Evolutionary conservation across 2,329 filamentous ascomycete species (phyloP).

Genomic region (Didymella pomorum): DNA sequence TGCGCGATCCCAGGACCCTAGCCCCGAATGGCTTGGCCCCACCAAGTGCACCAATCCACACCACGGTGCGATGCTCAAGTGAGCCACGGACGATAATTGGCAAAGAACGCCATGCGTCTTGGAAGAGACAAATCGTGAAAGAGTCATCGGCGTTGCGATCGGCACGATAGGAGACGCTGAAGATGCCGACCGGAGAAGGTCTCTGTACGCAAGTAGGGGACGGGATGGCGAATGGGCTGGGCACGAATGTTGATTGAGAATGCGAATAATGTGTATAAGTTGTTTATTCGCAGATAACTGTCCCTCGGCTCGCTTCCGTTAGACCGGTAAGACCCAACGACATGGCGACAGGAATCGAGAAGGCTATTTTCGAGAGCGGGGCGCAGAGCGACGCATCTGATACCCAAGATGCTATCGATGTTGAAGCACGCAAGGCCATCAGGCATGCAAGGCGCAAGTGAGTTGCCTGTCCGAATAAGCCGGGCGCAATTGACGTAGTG

Average conservation of each 20-base stretch:
- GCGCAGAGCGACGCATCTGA: background rate
- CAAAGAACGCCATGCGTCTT: constrained; percentile 10
- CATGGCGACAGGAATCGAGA: background rate
- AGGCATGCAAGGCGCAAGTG: background rate
- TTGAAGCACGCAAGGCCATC: background rate
- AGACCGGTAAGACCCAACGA: background rate
- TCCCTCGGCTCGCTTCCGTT: background rate
- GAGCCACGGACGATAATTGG: background rate
- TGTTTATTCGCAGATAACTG: background rate
- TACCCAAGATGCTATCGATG: background rate
- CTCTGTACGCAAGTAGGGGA: constrained; percentile 1
- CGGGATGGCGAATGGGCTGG: constrained; percentile 6
- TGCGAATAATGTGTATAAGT: constrained; percentile 48
- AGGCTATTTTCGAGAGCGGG: background rate
- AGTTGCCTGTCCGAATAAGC: background rate
- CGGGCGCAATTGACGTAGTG: background rate
- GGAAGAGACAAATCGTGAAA: background rate
- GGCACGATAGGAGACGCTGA: constrained; percentile 20
- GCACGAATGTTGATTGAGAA: background rate
- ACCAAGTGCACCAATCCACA: constrained; percentile 16
- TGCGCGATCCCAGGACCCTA: constrained; percentile 31
- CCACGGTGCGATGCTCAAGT: background rate
- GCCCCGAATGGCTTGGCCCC: constrained; percentile 20
- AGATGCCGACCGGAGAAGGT: constrained; percentile 23
- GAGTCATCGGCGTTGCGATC: constrained; percentile 19